Conservation (phyloP, 2,329 filamentous ascomycete species). For the Ophiostoma piceae region DNA sequence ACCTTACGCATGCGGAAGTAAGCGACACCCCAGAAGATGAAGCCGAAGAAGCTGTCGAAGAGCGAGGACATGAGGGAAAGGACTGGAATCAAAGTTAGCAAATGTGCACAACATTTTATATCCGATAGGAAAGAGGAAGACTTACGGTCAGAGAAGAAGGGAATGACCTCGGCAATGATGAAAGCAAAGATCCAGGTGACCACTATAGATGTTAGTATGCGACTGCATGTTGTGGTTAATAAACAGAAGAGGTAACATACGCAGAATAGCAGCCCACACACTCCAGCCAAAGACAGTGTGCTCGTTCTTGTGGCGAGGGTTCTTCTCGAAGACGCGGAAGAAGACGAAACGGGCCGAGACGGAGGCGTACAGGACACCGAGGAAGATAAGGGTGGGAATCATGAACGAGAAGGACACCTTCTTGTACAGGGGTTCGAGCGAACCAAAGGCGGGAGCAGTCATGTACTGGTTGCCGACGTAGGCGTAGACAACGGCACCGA, state of each 20-base stretch:
- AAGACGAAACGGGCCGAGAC: constrained; percentile 88
- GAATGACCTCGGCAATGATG: constrained; percentile 87
- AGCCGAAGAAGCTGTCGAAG: constrained; percentile 90
- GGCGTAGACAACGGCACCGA: constrained; percentile 76
- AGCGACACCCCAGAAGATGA: constrained; percentile 88
- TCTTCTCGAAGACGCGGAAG: constrained; percentile 78
- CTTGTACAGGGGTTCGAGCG: constrained; percentile 71
- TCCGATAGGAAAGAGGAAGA: constrained; percentile 25
- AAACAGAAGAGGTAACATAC: constrained; percentile 35
- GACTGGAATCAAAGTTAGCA: constrained; percentile 36
- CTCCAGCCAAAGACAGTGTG: constrained; percentile 80
- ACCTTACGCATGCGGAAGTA: constrained; percentile 70
- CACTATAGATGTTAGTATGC: constrained; percentile 36
- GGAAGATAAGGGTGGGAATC: constrained; percentile 89
- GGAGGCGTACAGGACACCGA: constrained; percentile 85
- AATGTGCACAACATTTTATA: constrained; percentile 28
- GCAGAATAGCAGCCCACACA: constrained; percentile 68
- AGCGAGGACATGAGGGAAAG: constrained; percentile 76
- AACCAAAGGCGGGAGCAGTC: constrained; percentile 80
- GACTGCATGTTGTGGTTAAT: neutral
- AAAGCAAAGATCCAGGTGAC: constrained; percentile 81
- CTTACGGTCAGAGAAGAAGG: constrained; percentile 76
- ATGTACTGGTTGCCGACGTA: constrained; percentile 88
- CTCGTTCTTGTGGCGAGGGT: constrained; percentile 65
- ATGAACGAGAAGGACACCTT: constrained; percentile 92